These are phyloP conservation scores for Lactifluus subvellereus DNA, from an alignment of 768 basidiomycete species.

Conservation along the genomic window DNA sequence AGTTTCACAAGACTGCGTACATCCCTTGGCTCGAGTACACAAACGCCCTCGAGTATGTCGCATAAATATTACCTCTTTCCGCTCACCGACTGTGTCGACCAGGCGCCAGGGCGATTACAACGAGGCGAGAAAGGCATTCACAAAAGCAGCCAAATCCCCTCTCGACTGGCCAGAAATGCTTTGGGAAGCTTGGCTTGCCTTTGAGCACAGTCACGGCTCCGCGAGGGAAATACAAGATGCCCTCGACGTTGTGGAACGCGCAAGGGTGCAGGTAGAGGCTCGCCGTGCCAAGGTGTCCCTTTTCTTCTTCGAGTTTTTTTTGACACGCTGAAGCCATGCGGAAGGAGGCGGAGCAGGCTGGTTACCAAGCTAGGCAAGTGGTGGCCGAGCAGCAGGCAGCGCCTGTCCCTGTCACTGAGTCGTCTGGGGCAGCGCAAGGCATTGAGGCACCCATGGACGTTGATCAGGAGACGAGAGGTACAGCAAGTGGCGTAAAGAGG, in stretches of 20 bases:
- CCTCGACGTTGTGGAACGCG: conserved; percentile 58
- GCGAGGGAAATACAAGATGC: conserved; percentile 58
- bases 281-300: conserved; percentile 55
- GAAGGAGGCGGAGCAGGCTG: conserved; percentile 61
- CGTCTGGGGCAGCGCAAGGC: conserved; percentile 10
- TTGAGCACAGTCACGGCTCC: conserved; percentile 79
- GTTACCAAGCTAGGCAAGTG: conserved; percentile 45
- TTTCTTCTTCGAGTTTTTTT: background rate
- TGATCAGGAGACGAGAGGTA: conserved; percentile 33
- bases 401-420: conserved; percentile 30
- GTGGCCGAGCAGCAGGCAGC: conserved; percentile 38
- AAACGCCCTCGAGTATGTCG: conserved; percentile 61
- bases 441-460: conserved; percentile 38
- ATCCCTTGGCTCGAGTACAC: conserved; percentile 71
- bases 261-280: conserved; percentile 54
- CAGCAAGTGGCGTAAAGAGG: conserved; percentile 50
- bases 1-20: conserved; percentile 66
- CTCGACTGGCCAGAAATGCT: conserved; percentile 95
- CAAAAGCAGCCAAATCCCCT: conserved; percentile 59
- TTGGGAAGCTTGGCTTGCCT: conserved; percentile 86
- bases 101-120: conserved; percentile 52
- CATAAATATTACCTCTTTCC: conserved; percentile 5
- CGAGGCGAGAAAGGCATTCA: conserved; percentile 61
- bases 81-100: background rate
- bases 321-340: background rate